Conservation (phyloP, 78 protist genomes). For the Monosiga brevicollis region DNA sequence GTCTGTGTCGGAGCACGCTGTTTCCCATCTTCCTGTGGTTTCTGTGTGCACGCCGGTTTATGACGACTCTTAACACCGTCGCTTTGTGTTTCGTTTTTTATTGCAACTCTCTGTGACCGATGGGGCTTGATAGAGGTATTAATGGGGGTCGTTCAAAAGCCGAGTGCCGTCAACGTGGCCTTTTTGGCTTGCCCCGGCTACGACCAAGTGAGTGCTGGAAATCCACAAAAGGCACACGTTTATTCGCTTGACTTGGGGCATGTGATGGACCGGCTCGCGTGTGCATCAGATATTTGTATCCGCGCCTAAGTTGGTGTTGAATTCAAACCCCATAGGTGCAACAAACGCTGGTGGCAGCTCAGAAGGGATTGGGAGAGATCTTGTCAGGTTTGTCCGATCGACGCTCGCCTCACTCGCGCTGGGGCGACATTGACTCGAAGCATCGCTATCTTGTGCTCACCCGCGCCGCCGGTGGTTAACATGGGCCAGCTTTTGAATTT, state of each 20-base stretch:
- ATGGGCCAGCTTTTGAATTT: slow-evolving; percentile 57
- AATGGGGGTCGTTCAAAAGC: not conserved
- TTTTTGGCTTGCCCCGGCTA: slow-evolving; percentile 38
- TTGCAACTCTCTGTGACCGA: not conserved
- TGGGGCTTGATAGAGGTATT: not conserved
- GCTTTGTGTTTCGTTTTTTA: not conserved
- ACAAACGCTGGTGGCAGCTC: slow-evolving; percentile 29
- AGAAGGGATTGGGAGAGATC: slow-evolving; percentile 57
- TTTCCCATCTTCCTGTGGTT: not conserved
- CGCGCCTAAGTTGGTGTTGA: too few relatives aligned
- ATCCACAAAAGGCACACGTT: too few relatives aligned
- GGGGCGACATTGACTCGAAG: not conserved
- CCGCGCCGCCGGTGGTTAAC: too few relatives aligned
- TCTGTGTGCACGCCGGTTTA: not conserved
- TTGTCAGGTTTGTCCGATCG: slow-evolving; percentile 18
- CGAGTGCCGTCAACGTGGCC: slow-evolving; percentile 47
- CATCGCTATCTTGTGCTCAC: not conserved
- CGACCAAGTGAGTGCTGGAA: too few relatives aligned
- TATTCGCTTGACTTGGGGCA: too few relatives aligned
- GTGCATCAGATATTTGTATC: too few relatives aligned
- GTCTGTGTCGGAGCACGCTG: slow-evolving; percentile 35
- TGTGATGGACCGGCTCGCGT: too few relatives aligned
- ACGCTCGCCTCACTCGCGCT: slow-evolving; percentile 4
- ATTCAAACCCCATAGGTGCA: too few relatives aligned
- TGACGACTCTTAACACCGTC: not conserved